Percentiles rank a stretch among this genome's conserved stretches.
These are phyloP conservation scores for Yamadazyma dendronema DNA, from an alignment of 1,139 yeast species.

Conservation along the genomic window DNA sequence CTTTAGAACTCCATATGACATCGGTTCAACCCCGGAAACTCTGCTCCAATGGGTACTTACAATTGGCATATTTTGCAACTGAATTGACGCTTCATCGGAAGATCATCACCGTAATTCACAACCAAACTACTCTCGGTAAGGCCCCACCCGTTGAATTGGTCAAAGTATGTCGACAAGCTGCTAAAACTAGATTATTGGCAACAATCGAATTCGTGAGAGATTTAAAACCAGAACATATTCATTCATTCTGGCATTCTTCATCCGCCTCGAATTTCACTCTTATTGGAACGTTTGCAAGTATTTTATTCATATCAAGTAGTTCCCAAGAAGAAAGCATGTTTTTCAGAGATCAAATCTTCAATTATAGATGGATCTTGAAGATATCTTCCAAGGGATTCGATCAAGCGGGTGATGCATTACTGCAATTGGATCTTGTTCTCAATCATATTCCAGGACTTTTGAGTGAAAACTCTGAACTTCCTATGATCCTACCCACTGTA, in stretches of 20 bases:
- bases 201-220: conserved; percentile 78
- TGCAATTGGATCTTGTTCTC: conserved; percentile 62
- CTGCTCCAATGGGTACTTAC: conserved; percentile 72
- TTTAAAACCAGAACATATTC: conserved; percentile 77
- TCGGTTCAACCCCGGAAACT: conserved; percentile 59
- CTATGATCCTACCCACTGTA: conserved; percentile 39
- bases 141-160: conserved; percentile 57
- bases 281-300: conserved; percentile 83
- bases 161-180: conserved; percentile 79
- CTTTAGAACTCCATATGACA: conserved; percentile 65
- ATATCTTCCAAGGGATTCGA: conserved; percentile 73
- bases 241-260: conserved; percentile 85
- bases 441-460: conserved; percentile 67
- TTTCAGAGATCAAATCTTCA: conserved; percentile 66
- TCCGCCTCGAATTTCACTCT: conserved; percentile 74
- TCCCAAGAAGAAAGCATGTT: conserved; percentile 59
- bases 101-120: conserved; percentile 59
- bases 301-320: conserved; percentile 63
- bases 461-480: conserved; percentile 42
- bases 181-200: conserved; percentile 74
- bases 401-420: conserved; percentile 69
- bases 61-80: conserved; percentile 82
- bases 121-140: conserved; percentile 37
- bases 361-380: conserved; percentile 73
- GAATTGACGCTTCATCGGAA: conserved; percentile 82